Conservation (phyloP, 2,329 filamentous ascomycete genomes). For the Fusarium goolgardi region DNA sequence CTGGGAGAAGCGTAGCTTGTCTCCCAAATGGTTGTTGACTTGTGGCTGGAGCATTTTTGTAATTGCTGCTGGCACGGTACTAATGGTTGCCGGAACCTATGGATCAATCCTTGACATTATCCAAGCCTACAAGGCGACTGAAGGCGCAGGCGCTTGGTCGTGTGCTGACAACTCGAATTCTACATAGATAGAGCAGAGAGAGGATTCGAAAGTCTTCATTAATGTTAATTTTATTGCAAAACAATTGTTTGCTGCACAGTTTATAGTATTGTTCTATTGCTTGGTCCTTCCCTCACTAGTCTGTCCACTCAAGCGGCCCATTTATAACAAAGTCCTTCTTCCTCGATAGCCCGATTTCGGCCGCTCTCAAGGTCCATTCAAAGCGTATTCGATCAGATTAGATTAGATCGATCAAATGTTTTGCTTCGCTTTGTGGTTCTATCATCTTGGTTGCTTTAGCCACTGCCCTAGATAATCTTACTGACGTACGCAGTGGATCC, state of each 20-base stretch:
- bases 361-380: neutral
- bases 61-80: constrained; percentile 45
- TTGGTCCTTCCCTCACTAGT: no score
- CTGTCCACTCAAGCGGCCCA: no score
- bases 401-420: constrained; percentile 33
- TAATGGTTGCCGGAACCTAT: constrained; percentile 60
- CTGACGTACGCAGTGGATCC: constrained; percentile 22
- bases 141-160: constrained; percentile 55
- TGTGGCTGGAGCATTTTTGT: constrained; percentile 26
- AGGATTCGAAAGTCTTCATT: neutral
- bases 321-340: no score
- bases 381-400: constrained; percentile 32
- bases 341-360: neutral
- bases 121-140: constrained; percentile 51
- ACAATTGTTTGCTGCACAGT: neutral
- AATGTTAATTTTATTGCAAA: neutral
- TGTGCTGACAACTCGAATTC: constrained; percentile 58
- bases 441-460: neutral
- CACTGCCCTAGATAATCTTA: constrained; percentile 3
- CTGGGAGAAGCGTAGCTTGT: constrained; percentile 32
- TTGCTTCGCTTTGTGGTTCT: no score
- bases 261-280: no score
- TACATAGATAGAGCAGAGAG: neutral
- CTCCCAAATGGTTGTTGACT: constrained; percentile 4
- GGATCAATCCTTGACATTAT: constrained; percentile 54